phyloP scores from a whole-genome alignment of 805 yeast species.

The Metschnikowia reukaufii region DNA sequence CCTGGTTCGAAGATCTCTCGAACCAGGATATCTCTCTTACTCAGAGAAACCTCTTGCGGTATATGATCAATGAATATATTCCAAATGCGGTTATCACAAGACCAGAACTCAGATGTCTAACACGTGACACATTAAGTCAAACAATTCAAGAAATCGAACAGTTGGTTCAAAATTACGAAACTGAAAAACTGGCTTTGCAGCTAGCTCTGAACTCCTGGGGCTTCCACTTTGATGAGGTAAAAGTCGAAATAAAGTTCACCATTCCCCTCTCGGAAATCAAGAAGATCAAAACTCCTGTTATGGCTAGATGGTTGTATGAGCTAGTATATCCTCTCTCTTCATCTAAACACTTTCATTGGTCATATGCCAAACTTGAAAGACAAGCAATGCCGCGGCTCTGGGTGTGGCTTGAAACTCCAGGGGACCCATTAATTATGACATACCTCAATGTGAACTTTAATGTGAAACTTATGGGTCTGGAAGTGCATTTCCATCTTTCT shows the following conservation, averaged over 20 bases:
- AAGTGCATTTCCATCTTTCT: constrained; percentile 3
- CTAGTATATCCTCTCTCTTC: constrained; percentile 31
- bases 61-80: constrained; percentile 26
- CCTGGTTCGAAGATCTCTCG: constrained; percentile 73
- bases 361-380: constrained; percentile 38
- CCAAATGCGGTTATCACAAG: constrained; percentile 20
- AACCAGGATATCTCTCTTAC: constrained; percentile 57
- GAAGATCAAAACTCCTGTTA: constrained; percentile 9
- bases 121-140: constrained; percentile 13
- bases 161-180: constrained; percentile 7
- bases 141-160: constrained; percentile 12
- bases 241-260: neutral
- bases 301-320: constrained; percentile 33
- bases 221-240: neutral
- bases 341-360: constrained; percentile 38
- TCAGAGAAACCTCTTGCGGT: constrained; percentile 55
- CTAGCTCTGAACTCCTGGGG: neutral
- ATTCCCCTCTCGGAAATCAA: neutral
- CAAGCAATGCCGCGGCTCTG: constrained; percentile 29
- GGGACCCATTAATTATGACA: constrained; percentile 1
- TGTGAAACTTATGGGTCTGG: neutral
- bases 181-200: constrained; percentile 1
- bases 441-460: constrained; percentile 14
- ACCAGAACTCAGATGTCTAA: constrained; percentile 6
- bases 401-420: constrained; percentile 4